Evolutionary conservation across 176 grass and related monocot genomes (phyloP).

Genomic region (Microstegium vimineum): DNA sequence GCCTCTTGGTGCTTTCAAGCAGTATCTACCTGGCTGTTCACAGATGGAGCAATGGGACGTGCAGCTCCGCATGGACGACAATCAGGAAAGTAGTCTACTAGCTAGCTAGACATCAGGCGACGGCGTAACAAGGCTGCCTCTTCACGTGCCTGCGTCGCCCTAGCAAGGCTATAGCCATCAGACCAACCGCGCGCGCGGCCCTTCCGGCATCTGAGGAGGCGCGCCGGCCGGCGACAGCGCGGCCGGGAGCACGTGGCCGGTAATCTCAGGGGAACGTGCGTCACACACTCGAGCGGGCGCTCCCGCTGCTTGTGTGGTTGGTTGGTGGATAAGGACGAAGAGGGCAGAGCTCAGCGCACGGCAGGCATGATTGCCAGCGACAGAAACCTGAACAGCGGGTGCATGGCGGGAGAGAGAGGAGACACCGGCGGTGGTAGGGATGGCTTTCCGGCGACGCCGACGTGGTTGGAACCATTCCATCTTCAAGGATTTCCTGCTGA

Average conservation of each 20-base stretch:
- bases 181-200: conserved; percentile 1
- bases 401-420: conserved; percentile 2
- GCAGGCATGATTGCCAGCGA: not conserved
- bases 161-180: not conserved
- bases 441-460: conserved; percentile 10
- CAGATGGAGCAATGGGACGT: conserved; percentile 10
- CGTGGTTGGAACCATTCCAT: not conserved
- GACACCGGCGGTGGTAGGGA: not conserved
- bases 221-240: conserved; percentile 1
- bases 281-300: conserved; percentile 25
- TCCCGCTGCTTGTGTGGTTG: not conserved
- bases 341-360: not conserved
- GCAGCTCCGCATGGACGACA: conserved; percentile 8
- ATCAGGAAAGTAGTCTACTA: not conserved
- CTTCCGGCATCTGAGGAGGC: conserved; percentile 33
- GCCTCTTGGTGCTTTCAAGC: conserved; percentile 18
- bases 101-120: conserved; percentile 1
- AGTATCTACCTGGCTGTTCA: not conserved
- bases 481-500: conserved; percentile 6
- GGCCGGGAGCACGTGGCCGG: conserved; percentile 19
- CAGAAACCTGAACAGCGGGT: not conserved
- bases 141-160: conserved; percentile 10
- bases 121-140: not conserved
- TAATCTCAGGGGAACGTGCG: conserved; percentile 14
- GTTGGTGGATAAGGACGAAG: conserved; percentile 20